Percentiles rank a stretch among this genome's conserved stretches.
phyloP scores from a whole-genome alignment of 495 filamentous ascomycete genomes.

The Pseudevernia furfuracea region DNA sequence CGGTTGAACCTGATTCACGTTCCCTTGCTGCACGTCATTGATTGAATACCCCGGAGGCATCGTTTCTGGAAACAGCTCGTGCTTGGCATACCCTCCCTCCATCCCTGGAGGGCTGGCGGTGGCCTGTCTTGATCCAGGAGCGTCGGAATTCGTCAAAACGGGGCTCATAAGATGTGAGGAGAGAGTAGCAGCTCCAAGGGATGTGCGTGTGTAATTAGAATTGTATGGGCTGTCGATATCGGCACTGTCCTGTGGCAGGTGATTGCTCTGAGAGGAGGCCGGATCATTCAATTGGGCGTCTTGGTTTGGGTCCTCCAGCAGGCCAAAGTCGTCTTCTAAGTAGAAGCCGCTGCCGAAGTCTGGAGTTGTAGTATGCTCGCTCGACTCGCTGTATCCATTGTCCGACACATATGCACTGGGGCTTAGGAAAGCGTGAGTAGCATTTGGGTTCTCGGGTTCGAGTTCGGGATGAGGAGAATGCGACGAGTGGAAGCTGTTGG shows the following conservation, averaged over 20 bases:
- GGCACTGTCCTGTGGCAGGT: conserved; percentile 2
- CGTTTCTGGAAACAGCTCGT: not conserved
- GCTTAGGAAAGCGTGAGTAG: conserved; percentile 23
- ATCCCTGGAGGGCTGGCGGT: conserved; percentile 21
- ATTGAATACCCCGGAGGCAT: not conserved
- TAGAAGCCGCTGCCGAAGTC: conserved; percentile 12
- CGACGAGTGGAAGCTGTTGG: conserved; percentile 7
- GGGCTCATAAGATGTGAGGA: conserved; percentile 26
- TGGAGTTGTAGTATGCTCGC: conserved; percentile 23
- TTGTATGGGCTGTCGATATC: conserved; percentile 6
- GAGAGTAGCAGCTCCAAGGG: conserved; percentile 23
- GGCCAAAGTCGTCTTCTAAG: conserved; percentile 22
- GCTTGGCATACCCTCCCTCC: not conserved
- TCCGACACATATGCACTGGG: conserved; percentile 24
- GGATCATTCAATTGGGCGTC: conserved; percentile 9
- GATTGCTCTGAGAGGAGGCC: not conserved
- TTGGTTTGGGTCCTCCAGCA: conserved; percentile 12
- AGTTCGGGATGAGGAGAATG: conserved; percentile 9
- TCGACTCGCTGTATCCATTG: conserved; percentile 22
- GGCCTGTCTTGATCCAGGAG: conserved; percentile 22
- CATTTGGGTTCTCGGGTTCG: conserved; percentile 8
- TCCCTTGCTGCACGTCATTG: conserved; percentile 8
- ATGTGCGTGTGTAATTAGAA: conserved; percentile 15
- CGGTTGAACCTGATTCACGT: conserved; percentile 8
- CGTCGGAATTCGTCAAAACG: conserved; percentile 24